Evolutionary conservation across 192 early-diverging fungal genomes (phyloP).

Genomic region (Linnemannia elongata): DNA sequence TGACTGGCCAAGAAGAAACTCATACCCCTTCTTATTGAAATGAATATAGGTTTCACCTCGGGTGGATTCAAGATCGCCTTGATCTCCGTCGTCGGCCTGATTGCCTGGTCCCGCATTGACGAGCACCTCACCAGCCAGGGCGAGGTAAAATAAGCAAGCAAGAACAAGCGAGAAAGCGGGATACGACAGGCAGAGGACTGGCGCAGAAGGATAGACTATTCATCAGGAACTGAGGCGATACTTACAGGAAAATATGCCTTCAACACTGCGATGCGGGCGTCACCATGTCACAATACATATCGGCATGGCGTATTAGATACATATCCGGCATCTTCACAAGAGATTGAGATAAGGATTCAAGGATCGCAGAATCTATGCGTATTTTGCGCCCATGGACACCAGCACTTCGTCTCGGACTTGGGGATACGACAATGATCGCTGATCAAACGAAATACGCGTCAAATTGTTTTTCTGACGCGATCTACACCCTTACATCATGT

Average conservation of each 20-base stretch:
- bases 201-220: neutral
- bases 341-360: neutral
- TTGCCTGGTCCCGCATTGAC: constrained; percentile 55
- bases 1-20: neutral
- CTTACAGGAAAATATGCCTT: neutral
- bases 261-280: neutral
- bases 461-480: neutral
- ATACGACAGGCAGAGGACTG: neutral
- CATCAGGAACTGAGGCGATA: neutral
- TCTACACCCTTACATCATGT: neutral
- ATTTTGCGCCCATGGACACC: neutral
- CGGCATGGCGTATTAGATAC: neutral
- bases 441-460: neutral
- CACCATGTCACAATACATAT: no score
- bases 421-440: neutral
- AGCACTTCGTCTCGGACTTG: neutral
- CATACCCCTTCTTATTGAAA: neutral
- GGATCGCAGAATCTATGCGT: neutral
- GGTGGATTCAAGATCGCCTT: constrained; percentile 52
- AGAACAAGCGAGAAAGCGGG: neutral
- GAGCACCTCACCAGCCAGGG: constrained; percentile 56
- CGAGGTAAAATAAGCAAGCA: constrained; percentile 34
- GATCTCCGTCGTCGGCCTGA: constrained; percentile 38
- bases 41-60: constrained; percentile 42
- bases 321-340: neutral